A percentile compares a stretch with the other conserved stretches of the same genome.
phyloP scores from a whole-genome alignment of 2,329 filamentous ascomycete species.

The Penicillium griseofulvum region DNA sequence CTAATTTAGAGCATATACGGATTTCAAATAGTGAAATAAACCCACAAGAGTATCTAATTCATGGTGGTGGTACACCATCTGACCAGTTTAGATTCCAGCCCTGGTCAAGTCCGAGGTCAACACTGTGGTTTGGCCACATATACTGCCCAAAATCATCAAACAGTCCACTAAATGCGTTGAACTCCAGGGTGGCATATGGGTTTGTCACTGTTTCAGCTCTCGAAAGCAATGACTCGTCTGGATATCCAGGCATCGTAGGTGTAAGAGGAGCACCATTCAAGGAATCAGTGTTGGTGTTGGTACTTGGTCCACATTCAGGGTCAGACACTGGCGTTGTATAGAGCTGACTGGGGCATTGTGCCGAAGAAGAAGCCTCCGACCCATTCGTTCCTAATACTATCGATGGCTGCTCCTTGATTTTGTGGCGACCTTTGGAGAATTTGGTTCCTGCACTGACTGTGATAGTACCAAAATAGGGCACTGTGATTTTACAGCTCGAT shows the following conservation, averaged over 20 bases:
- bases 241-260: slow-evolving; percentile 5
- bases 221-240: slow-evolving; percentile 20
- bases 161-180: slow-evolving; percentile 22
- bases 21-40: not conserved
- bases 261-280: slow-evolving; percentile 1
- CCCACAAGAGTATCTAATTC: not conserved
- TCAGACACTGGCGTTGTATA: slow-evolving; percentile 29
- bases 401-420: slow-evolving; percentile 12
- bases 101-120: slow-evolving; percentile 39
- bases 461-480: slow-evolving; percentile 49
- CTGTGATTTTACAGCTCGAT: slow-evolving; percentile 40
- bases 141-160: slow-evolving; percentile 26
- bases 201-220: slow-evolving; percentile 19
- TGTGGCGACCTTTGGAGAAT: slow-evolving; percentile 15
- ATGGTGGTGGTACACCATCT: slow-evolving; percentile 15
- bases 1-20: not conserved
- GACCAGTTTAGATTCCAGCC: slow-evolving; percentile 43
- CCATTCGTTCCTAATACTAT: slow-evolving; percentile 7
- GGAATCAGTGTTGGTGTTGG: not conserved
- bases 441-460: slow-evolving; percentile 37
- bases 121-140: slow-evolving; percentile 25
- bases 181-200: slow-evolving; percentile 21
- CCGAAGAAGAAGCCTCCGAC: not conserved
- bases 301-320: slow-evolving; percentile 8
- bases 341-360: slow-evolving; percentile 15